phyloP scores from a whole-genome alignment of 2,329 filamentous ascomycete species.

The Nigrospora sphaerica region DNA sequence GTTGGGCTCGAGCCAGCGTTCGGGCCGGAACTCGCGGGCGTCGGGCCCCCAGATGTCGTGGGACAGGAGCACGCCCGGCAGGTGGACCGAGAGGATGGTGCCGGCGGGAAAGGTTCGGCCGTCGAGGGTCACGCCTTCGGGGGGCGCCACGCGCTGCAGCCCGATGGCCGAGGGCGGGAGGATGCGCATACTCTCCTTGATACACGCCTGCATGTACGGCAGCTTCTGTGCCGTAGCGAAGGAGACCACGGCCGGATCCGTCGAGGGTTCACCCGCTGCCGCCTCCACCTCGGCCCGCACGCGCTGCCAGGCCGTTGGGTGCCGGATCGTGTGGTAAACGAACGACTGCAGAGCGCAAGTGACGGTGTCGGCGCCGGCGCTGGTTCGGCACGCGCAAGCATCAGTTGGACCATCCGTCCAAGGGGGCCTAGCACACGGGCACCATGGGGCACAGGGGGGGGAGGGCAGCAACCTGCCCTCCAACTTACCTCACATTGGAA shows the following conservation, averaged over 20 bases:
- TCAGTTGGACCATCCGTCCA: no score
- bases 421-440: no score
- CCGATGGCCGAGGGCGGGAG: slow-evolving; percentile 18
- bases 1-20: slow-evolving; percentile 12
- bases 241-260: slow-evolving; percentile 8
- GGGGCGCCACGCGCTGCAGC: slow-evolving; percentile 16
- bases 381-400: no score
- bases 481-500: slow-evolving; percentile 3
- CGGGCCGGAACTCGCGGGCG: slow-evolving; percentile 12
- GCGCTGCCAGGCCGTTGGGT: slow-evolving; percentile 3
- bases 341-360: slow-evolving; percentile 1
- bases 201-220: slow-evolving; percentile 24
- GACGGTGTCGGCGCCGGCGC: neutral
- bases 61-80: slow-evolving; percentile 18
- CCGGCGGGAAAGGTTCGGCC: slow-evolving; percentile 17
- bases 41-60: slow-evolving; percentile 14
- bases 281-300: slow-evolving; percentile 13
- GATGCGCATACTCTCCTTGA: slow-evolving; percentile 23
- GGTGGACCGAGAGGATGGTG: slow-evolving; percentile 15
- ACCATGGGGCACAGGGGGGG: no score
- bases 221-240: slow-evolving; percentile 19
- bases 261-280: slow-evolving; percentile 5
- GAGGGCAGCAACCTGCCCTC: no score
- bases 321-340: slow-evolving; percentile 4
- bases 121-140: slow-evolving; percentile 18